Evolutionary conservation across 495 filamentous ascomycete species (phyloP), one percentile per base, ranked within the genome.

Genomic region (Hamigera avellanea): DNA sequence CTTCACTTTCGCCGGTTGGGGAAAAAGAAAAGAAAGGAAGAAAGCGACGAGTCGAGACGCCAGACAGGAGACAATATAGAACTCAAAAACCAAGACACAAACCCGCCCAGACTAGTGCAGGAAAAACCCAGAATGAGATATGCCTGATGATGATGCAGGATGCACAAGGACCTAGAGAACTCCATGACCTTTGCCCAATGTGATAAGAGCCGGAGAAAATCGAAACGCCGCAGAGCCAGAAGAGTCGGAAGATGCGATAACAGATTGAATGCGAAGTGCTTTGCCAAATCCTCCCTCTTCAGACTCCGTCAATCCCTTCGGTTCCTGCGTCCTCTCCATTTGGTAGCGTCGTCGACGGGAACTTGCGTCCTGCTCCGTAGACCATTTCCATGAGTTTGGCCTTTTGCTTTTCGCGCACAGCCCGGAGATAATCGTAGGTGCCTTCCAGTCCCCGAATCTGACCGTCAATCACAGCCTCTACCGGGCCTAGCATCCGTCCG

Each of bases 381-480:
- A 87, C 55, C 61, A 79, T 72, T 64, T 88, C 81, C 73, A 93
- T 73, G 44, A 88, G 57, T 61, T 81, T 87, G 19, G 74, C 69
- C 64, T 87, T 93, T 64, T 94, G 87, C 39, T 68, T 70, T 48
- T 81, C 73, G 35, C 87, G 67, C 14, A 86, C 73, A 4, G 66
- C 68, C 33, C 77, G 78, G 3, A 95, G 63, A 49, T 88, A 81
- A 14, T 72, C 66, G 36, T 85, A 83, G 7, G 81, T 86, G 14
- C 80, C 77, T 37, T 88, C 82, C 19, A 95, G 53, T 0, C 87
- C 86, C 7, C 66, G 56, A 37, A 95, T 86, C 60, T 95, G 87
- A 44, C 85, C 83, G 38, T 89, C 83, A 12, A 95, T 72, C 10
- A 68, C 63, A 0, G 61, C 57, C 19, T 59, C 57, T 6, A 68